These are phyloP conservation scores for Lumnitzera racemosa DNA, from an alignment of 345 rosid genomes.

Conservation along the genomic window DNA sequence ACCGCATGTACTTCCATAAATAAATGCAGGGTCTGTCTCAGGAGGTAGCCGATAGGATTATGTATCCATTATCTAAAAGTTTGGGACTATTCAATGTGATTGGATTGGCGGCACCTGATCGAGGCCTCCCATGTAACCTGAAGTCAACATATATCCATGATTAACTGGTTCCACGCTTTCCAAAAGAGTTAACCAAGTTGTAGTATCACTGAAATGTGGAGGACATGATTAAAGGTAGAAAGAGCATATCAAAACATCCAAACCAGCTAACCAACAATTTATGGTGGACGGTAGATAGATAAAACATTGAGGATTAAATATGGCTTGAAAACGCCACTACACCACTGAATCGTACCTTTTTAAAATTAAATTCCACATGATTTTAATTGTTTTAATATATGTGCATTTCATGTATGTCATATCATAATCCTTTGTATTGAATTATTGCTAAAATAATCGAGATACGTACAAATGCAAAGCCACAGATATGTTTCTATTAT, in stretches of 20 bases:
- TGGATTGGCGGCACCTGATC: not conserved
- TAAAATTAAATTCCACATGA: not conserved
- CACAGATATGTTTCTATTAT: too few relatives aligned
- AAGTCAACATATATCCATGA: constrained; percentile 40
- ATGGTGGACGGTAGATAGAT: constrained; percentile 8
- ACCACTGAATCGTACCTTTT: not conserved
- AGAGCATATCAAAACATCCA: constrained; percentile 9
- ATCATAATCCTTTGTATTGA: too few relatives aligned
- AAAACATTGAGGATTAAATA: not conserved
- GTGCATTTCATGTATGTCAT: not conserved
- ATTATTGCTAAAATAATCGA: too few relatives aligned
- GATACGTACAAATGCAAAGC: too few relatives aligned
- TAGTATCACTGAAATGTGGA: constrained; percentile 11
- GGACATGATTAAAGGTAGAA: constrained; percentile 21
- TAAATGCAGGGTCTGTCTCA: too few relatives aligned
- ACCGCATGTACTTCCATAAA: not conserved
- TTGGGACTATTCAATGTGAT: too few relatives aligned
- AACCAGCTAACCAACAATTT: constrained; percentile 1
- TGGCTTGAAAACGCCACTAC: not conserved
- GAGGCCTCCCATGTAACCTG: not conserved
- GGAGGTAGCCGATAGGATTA: too few relatives aligned
- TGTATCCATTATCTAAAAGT: too few relatives aligned
- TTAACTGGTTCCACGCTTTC: constrained; percentile 31
- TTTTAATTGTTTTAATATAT: not conserved
- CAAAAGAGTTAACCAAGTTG: constrained; percentile 27